A percentile compares a stretch with the other conserved stretches of the same genome.
Conservation (phyloP, 2,329 filamentous ascomycete genomes). For the Neofusicoccum kwambonambiense region DNA sequence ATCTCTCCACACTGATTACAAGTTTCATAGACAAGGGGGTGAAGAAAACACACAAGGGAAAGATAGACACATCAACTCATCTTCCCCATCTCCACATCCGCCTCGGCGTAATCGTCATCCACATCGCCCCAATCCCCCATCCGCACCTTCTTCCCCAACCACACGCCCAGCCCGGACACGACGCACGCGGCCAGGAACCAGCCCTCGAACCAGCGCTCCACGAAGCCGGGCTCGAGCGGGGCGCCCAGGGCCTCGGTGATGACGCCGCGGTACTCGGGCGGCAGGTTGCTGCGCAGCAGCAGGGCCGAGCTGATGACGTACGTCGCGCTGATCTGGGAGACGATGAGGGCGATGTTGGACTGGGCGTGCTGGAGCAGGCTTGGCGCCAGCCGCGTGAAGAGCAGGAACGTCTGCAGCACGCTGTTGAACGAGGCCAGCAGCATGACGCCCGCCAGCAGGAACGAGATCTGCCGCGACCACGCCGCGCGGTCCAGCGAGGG, state of each 20-base stretch:
- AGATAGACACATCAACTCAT: conserved; percentile 48
- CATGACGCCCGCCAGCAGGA: conserved; percentile 78
- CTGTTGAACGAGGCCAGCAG: conserved; percentile 78
- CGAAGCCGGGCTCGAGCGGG: conserved; percentile 69
- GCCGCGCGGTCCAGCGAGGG: conserved; percentile 76
- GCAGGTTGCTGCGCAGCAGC: conserved; percentile 74
- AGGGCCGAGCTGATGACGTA: conserved; percentile 82
- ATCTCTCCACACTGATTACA: too few species aligned
- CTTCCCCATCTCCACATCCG: conserved; percentile 71
- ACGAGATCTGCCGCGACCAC: conserved; percentile 83
- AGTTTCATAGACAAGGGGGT: too few species aligned
- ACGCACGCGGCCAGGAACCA: conserved; percentile 65
- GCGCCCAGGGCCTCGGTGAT: conserved; percentile 76
- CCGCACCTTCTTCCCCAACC: conserved; percentile 50
- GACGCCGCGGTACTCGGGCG: conserved; percentile 71
- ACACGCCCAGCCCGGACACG: conserved; percentile 21
- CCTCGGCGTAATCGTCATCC: conserved; percentile 39
- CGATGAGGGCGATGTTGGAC: conserved; percentile 74
- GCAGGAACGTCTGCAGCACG: conserved; percentile 79
- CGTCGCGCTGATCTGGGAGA: conserved; percentile 77
- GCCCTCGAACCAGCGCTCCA: conserved; percentile 82
- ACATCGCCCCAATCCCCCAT: conserved; percentile 35
- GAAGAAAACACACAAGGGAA: too few species aligned
- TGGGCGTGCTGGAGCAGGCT: conserved; percentile 70
- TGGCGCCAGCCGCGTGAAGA: conserved; percentile 75